Percentiles rank a stretch among this genome's conserved stretches.
Evolutionary conservation across 371 early-diverging fungal genomes (phyloP).

Genomic region (Dinochytrium kinnereticum): DNA sequence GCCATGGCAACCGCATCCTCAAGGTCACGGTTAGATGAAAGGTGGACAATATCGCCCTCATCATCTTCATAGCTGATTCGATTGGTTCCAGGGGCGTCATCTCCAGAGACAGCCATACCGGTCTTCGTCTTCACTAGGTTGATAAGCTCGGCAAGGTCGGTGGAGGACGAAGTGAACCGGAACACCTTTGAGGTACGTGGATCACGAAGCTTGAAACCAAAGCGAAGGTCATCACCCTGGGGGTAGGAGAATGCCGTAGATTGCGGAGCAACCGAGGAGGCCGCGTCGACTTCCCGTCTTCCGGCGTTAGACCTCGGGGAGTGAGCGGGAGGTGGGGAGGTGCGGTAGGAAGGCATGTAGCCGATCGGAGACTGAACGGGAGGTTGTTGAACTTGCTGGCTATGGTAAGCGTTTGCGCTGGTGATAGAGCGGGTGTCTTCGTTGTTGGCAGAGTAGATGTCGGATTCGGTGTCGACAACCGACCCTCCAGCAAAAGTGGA

Average conservation of each 20-base stretch:
- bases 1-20: constrained; percentile 82
- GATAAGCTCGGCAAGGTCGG: constrained; percentile 45
- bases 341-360: constrained; percentile 1
- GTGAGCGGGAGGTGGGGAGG: constrained; percentile 14
- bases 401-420: constrained; percentile 19
- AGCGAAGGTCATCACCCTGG: constrained; percentile 57
- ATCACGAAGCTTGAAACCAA: constrained; percentile 84
- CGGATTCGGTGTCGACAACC: constrained; percentile 43
- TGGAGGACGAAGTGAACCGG: constrained; percentile 68
- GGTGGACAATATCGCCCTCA: constrained; percentile 82
- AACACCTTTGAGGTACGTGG: constrained; percentile 69
- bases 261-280: constrained; percentile 20
- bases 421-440: constrained; percentile 26
- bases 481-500: constrained; percentile 52
- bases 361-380: constrained; percentile 4
- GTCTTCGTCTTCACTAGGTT: constrained; percentile 26
- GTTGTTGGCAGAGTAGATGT: constrained; percentile 45
- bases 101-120: constrained; percentile 20
- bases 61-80: constrained; percentile 84
- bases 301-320: constrained; percentile 6
- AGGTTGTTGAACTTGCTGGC: not conserved
- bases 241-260: constrained; percentile 31
- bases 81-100: constrained; percentile 4
- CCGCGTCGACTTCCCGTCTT: constrained; percentile 14
- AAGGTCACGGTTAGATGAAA: constrained; percentile 78